Percentiles rank a stretch among this genome's conserved stretches.
Conservation (phyloP, 1,139 yeast genomes). For the Blastobotrys malaysiensis region DNA sequence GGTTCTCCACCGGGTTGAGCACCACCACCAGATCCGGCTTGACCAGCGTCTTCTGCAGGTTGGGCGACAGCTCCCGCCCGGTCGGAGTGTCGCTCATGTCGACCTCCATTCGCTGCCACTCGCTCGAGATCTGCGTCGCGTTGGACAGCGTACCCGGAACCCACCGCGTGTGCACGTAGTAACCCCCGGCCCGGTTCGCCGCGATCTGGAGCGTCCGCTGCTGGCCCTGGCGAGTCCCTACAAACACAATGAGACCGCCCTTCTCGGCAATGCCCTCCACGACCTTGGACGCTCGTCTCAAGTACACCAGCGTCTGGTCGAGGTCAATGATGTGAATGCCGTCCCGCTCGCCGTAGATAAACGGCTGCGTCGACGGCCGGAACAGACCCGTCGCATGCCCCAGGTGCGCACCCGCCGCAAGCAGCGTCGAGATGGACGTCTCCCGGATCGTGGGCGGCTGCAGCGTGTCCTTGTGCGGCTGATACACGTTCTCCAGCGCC, state of each 20-base stretch:
- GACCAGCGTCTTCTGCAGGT: constrained; percentile 35
- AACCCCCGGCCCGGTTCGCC: constrained; percentile 71
- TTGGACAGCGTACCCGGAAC: constrained; percentile 93
- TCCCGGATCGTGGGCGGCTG: constrained; percentile 54
- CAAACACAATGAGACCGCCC: constrained; percentile 80
- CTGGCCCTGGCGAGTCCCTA: constrained; percentile 81
- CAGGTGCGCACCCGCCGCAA: constrained; percentile 92
- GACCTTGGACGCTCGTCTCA: constrained; percentile 76
- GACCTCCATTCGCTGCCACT: constrained; percentile 59
- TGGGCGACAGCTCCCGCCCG: constrained; percentile 47
- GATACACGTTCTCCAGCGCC: constrained; percentile 53
- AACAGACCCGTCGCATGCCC: constrained; percentile 81
- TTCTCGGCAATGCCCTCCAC: constrained; percentile 72
- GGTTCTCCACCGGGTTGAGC: constrained; percentile 83
- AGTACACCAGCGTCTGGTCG: constrained; percentile 68
- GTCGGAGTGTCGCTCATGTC: constrained; percentile 60
- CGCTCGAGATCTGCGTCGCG: constrained; percentile 61
- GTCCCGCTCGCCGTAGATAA: constrained; percentile 78
- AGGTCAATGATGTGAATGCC: constrained; percentile 87
- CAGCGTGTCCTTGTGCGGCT: constrained; percentile 61
- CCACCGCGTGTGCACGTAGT: constrained; percentile 83
- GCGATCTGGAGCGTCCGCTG: constrained; percentile 71
- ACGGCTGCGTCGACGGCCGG: constrained; percentile 86
- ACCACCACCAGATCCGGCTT: constrained; percentile 87
- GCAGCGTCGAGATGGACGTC: constrained; percentile 57